Evolutionary conservation across 306 rosid genomes (phyloP).

Genomic region (Cercis canadensis): DNA sequence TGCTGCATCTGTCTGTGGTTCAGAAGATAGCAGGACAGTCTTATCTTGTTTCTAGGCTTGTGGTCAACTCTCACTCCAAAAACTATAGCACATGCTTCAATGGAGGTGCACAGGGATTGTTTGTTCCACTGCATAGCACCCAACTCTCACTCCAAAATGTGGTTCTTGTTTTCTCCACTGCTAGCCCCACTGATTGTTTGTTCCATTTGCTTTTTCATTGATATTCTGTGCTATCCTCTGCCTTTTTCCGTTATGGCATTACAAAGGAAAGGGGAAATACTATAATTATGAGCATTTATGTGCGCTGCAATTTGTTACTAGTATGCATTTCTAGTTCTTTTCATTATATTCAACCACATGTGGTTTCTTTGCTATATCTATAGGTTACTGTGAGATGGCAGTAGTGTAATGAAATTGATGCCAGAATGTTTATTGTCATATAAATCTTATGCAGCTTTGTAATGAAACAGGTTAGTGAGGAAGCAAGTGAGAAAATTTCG

Average conservation of each 20-base stretch:
- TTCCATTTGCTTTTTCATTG: conserved; percentile 10
- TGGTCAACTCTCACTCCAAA: conserved; percentile 46
- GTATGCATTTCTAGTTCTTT: neutral
- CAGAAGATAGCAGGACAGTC: conserved; percentile 80
- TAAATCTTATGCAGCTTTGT: conserved; percentile 29
- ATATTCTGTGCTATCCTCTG: neutral
- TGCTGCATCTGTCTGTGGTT: conserved; percentile 68
- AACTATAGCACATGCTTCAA: conserved; percentile 42
- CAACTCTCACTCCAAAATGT: too few relatives aligned
- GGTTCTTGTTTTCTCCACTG: too few relatives aligned
- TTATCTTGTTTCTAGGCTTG: conserved; percentile 65
- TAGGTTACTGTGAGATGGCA: neutral
- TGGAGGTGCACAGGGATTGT: conserved; percentile 56
- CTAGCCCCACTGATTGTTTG: conserved; percentile 7
- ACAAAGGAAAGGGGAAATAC: neutral
- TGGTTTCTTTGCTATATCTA: neutral
- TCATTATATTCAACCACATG: neutral
- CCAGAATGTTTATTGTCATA: neutral
- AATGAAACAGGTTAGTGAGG: conserved; percentile 72
- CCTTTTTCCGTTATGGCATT: neutral
- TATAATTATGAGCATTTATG: neutral
- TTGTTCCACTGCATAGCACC: too few relatives aligned
- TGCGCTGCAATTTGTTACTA: neutral
- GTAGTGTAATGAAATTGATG: neutral
- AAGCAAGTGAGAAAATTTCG: conserved; percentile 71